A percentile compares a stretch with the other conserved stretches of the same genome.
These are phyloP conservation scores for Evansstolkia leycettana DNA, from an alignment of 495 filamentous ascomycete species.

Conservation along the genomic window DNA sequence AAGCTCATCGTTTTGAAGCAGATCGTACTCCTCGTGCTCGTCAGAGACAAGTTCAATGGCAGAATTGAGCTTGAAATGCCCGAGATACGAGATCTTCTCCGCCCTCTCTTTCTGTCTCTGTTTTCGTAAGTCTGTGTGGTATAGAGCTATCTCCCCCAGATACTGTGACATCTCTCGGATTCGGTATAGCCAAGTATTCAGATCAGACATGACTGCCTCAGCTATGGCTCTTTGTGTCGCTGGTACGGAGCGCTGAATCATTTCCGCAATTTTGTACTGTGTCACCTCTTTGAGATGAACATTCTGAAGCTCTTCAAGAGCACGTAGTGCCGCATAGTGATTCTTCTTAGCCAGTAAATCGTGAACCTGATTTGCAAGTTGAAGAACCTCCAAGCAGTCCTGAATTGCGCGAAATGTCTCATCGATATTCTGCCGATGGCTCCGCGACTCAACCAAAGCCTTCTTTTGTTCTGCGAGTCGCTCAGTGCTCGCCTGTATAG, in stretches of 20 bases:
- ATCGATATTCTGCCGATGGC: constrained; percentile 90
- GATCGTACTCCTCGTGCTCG: constrained; percentile 88
- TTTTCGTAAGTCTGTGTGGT: constrained; percentile 82
- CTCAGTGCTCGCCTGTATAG: constrained; percentile 91
- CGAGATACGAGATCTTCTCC: constrained; percentile 55
- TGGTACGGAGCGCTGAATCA: constrained; percentile 91
- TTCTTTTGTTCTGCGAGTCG: constrained; percentile 91
- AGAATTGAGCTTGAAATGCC: constrained; percentile 84
- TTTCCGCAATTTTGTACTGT: constrained; percentile 87
- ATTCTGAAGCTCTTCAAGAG: constrained; percentile 90
- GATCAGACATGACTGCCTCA: constrained; percentile 90
- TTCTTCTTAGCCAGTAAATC: constrained; percentile 83
- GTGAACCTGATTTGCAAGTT: constrained; percentile 87
- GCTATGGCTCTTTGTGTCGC: constrained; percentile 86
- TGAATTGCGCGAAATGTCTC: constrained; percentile 82
- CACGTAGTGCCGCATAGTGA: constrained; percentile 88
- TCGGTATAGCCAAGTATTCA: constrained; percentile 95
- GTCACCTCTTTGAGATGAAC: constrained; percentile 87
- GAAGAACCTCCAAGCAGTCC: constrained; percentile 83
- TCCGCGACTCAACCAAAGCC: constrained; percentile 76
- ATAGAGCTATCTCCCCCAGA: constrained; percentile 92
- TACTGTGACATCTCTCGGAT: constrained; percentile 94
- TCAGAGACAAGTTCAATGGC: constrained; percentile 92
- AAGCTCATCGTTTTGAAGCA: constrained; percentile 85
- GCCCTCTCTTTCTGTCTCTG: constrained; percentile 69